Evolutionary conservation across 176 grass and related monocot genomes (phyloP).

Genomic region (Typha latifolia): DNA sequence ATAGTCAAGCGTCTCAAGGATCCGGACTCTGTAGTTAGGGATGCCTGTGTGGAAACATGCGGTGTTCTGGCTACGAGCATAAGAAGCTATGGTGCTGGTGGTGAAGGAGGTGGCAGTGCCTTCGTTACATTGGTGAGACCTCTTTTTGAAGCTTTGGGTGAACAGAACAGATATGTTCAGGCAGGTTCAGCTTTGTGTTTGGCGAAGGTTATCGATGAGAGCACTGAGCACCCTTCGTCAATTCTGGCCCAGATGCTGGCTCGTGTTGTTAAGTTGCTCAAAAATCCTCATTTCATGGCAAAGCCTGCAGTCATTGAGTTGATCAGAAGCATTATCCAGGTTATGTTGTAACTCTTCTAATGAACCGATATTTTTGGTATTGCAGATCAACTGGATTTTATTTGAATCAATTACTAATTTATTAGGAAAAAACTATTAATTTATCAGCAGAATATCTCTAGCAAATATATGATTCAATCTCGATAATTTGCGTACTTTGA

Average conservation of each 20-base stretch:
- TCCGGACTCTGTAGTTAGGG: slow-evolving; percentile 72
- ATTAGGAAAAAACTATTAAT: no score
- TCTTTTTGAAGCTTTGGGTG: slow-evolving; percentile 77
- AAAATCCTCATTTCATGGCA: slow-evolving; percentile 96
- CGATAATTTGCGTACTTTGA: no score
- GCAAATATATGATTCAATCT: no score
- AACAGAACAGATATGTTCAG: slow-evolving; percentile 81
- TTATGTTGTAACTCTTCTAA: slow-evolving; percentile 11
- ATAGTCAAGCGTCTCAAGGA: slow-evolving; percentile 79
- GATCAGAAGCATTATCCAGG: slow-evolving; percentile 97
- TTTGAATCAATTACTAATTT: no score
- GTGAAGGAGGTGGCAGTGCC: background rate
- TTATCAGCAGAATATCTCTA: no score
- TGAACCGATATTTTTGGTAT: background rate
- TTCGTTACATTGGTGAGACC: slow-evolving; percentile 61
- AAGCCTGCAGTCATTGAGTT: slow-evolving; percentile 82
- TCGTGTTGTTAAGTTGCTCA: slow-evolving; percentile 83
- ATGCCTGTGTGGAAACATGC: slow-evolving; percentile 79
- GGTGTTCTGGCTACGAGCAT: slow-evolving; percentile 53
- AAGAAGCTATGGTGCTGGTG: slow-evolving; percentile 28
- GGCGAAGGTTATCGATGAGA: slow-evolving; percentile 82
- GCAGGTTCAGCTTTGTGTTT: slow-evolving; percentile 75
- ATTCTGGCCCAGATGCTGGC: slow-evolving; percentile 79
- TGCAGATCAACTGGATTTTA: no score
- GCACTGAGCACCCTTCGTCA: slow-evolving; percentile 46